Evolutionary conservation across 2,329 filamentous ascomycete species (phyloP), one percentile per base, ranked within the genome.

Genomic region (Trichoderma lentiforme): DNA sequence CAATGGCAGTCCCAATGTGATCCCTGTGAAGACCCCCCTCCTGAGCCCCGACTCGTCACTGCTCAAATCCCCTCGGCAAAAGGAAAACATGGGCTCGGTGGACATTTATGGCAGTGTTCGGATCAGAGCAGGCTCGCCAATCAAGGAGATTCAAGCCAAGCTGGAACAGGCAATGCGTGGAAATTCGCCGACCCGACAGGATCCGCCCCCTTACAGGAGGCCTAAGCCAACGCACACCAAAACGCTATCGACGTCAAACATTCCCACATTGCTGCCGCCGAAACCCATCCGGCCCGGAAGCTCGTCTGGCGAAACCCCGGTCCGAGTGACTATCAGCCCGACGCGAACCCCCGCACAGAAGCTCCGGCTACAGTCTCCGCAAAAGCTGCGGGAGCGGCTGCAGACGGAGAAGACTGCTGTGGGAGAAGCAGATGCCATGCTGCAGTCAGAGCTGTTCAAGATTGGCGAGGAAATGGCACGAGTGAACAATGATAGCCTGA

Each of bases 371-470:
- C 91, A 93, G 73, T 91, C 89, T 15, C 87, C 91, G 0, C 91
- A 92, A 76, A 95, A 92, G 79, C 84, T 95, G 24, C 92, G 95
- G 21, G 95, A 98, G 82, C 91, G 95, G 39, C 86, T 98, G 0
- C 92, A 95, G 76, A 91, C 89, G 62, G 94, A 97, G 80, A 94
- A 94, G 81, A 90, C 88, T 70, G 88, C 91, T 0, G 89, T 95
- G 18, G 89, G 90, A 6, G 89, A 90, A 9, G 90, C 91, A 0
- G 93, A 95, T 73, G 86, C 87, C 3, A 87, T 87, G 4, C 82
- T 98, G 15, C 89, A 92, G 79, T 88, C 89, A 5, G 95, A 98
- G 79, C 84, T 98, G 9, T 89, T 89, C 65, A 91, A 92, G 74
- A 95, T 98, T 76, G 89, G 92, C 1, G 90, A 93, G 72, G 94